Evolutionary conservation across 495 filamentous ascomycete genomes (phyloP), one percentile per base, ranked within the genome.

Genomic region (Trichoderma gamsii): DNA sequence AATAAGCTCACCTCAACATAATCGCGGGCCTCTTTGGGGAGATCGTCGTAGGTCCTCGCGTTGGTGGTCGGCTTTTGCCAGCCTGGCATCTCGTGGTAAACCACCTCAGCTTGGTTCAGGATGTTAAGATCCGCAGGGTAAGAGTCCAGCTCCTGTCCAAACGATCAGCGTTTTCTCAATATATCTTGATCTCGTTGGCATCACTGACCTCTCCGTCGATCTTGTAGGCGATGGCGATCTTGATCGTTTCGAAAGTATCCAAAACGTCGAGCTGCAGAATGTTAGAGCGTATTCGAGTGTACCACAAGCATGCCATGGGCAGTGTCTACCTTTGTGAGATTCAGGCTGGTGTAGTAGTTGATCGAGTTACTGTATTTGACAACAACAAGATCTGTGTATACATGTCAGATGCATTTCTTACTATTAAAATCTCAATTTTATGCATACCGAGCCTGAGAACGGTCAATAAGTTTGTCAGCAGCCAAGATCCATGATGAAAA

Each of bases 161-260:
- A 1, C 13, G 7, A 1, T 32, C 15, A 32, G 35, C 75, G 0
- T 75, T 77, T 43, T 71, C 82, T n/a, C 61, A 13, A 64, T 12
- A 32, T 9, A 23, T 25, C 56, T 3, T 32, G n/a, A 41, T 29
- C 29, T 29, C 29, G 29, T 27, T 9, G 61, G 18, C 61, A 41
- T 32, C 25, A 13, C 61, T n/a, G 7, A 21, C 61, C 61, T 7
- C 13, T 51, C 11, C 21, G n/a, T 27, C 4, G 18, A 18, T 21
- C 61, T 32, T 64, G 82, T 97, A 97, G 3, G 83, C 87, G 21
- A 88, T 83, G 7, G 87, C 92, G 52, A 96, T 85, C 81, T 91
- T 87, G 79, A 97, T 87, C 74, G 89, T 87, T 38, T 87, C 81
- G 76, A 97, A 92, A 56, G 86, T 87, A 75, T 97, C 93, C 13